Conservation (phyloP, 129 eudicot genomes). For the Smallanthus sonchifolius region DNA sequence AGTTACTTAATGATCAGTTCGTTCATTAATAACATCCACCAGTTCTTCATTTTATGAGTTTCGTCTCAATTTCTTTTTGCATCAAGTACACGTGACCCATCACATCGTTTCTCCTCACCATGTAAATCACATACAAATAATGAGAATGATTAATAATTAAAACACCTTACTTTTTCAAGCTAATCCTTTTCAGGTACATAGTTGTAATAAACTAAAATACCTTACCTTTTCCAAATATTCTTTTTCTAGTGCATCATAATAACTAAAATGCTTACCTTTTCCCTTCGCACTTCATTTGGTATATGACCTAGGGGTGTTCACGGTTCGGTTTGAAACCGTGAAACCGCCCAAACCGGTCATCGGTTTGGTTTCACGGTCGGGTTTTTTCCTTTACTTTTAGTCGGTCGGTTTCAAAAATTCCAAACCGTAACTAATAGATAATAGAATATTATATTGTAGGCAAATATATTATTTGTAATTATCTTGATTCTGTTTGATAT, state of each 20-base stretch:
- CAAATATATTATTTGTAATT: too few species aligned
- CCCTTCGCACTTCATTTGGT: not conserved
- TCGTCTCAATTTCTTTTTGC: not conserved
- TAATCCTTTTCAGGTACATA: not conserved
- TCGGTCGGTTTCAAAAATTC: too few species aligned
- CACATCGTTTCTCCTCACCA: slow-evolving; percentile 8
- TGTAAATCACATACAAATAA: not conserved
- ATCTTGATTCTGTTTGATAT: too few species aligned
- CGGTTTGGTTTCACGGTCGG: too few species aligned
- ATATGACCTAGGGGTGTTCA: too few species aligned
- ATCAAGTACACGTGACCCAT: not conserved
- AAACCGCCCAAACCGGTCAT: too few species aligned
- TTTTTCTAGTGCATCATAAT: not conserved
- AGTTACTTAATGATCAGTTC: not conserved
- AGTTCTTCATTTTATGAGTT: not conserved
- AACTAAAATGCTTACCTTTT: not conserved
- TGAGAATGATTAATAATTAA: slow-evolving; percentile 4
- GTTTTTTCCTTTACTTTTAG: too few species aligned
- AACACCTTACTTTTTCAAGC: slow-evolving; percentile 1
- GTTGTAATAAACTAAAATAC: not conserved
- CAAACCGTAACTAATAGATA: too few species aligned
- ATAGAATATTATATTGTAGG: too few species aligned
- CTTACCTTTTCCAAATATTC: not conserved
- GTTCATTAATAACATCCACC: not conserved
- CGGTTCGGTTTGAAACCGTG: too few species aligned